Evolutionary conservation across 495 filamentous ascomycete species (phyloP).

Genomic region (Daldinia childiae): DNA sequence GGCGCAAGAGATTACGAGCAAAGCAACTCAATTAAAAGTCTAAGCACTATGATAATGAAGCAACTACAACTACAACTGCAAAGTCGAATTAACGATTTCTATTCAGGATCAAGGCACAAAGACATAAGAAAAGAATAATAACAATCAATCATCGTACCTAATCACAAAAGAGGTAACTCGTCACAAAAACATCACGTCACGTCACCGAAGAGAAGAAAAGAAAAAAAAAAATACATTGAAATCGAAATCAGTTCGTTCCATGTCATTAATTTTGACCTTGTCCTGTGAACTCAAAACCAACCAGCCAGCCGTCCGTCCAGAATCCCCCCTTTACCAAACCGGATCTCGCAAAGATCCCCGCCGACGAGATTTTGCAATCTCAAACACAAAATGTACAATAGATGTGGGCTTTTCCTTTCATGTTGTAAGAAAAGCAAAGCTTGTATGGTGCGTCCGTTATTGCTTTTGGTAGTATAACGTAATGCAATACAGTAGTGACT

Average conservation of each 20-base stretch:
- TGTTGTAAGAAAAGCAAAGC: background rate
- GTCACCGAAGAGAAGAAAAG: background rate
- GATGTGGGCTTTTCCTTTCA: background rate
- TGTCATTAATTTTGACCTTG: slow-evolving; percentile 1
- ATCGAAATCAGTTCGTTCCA: slow-evolving; percentile 1
- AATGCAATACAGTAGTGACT: background rate
- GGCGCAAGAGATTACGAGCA: background rate
- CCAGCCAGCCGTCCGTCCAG: background rate
- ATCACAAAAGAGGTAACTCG: background rate
- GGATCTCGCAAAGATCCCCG: background rate
- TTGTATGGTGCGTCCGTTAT: background rate
- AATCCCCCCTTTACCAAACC: background rate
- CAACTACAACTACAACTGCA: background rate
- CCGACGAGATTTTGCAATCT: background rate
- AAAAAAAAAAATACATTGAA: background rate
- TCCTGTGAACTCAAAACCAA: background rate
- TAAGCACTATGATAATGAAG: background rate
- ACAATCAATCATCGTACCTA: background rate
- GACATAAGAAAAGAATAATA: background rate
- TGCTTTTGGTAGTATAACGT: background rate
- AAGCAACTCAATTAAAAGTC: background rate
- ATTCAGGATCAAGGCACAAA: background rate
- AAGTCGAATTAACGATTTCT: background rate
- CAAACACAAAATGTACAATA: slow-evolving; percentile 1
- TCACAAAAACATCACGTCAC: background rate